These are phyloP conservation scores for Lactarius indigo DNA, from an alignment of 768 basidiomycete species.

Conservation along the genomic window DNA sequence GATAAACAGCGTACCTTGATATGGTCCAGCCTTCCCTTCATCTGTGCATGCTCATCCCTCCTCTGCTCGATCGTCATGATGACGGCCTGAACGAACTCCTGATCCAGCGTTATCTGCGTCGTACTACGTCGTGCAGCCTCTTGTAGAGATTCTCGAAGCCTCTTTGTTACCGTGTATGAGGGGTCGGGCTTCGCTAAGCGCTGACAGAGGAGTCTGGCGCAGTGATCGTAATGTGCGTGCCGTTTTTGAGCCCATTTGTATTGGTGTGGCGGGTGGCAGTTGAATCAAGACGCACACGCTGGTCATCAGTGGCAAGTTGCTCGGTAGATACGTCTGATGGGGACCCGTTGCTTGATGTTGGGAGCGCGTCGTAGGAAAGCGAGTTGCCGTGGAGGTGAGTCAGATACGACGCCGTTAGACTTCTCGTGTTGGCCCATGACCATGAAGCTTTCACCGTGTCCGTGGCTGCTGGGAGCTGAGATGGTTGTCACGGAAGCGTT, in stretches of 20 bases:
- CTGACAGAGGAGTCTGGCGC: slow-evolving; percentile 36
- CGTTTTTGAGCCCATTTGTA: slow-evolving; percentile 19
- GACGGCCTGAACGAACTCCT: slow-evolving; percentile 68
- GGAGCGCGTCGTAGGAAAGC: neutral
- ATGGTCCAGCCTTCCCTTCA: slow-evolving; percentile 79
- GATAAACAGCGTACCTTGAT: slow-evolving; percentile 64
- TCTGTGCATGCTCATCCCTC: slow-evolving; percentile 53
- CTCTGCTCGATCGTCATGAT: slow-evolving; percentile 62
- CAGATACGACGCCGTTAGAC: neutral
- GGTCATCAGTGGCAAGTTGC: slow-evolving; percentile 19
- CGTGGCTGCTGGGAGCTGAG: slow-evolving; percentile 20
- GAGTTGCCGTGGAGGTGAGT: neutral
- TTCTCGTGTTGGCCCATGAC: neutral
- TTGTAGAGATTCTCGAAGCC: slow-evolving; percentile 58
- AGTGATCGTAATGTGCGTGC: slow-evolving; percentile 45
- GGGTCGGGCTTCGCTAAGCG: slow-evolving; percentile 36
- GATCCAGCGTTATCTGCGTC: slow-evolving; percentile 65
- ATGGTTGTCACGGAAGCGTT: slow-evolving; percentile 28
- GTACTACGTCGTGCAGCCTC: slow-evolving; percentile 58
- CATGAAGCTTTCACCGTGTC: slow-evolving; percentile 11
- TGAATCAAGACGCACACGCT: slow-evolving; percentile 31
- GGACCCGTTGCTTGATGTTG: slow-evolving; percentile 25
- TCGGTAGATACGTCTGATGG: slow-evolving; percentile 34
- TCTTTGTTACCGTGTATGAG: slow-evolving; percentile 44
- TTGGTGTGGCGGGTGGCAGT: slow-evolving; percentile 27